Percentiles rank a stretch among this genome's conserved stretches.
phyloP scores from a whole-genome alignment of 768 basidiomycete genomes.

The Vararia minispora region DNA sequence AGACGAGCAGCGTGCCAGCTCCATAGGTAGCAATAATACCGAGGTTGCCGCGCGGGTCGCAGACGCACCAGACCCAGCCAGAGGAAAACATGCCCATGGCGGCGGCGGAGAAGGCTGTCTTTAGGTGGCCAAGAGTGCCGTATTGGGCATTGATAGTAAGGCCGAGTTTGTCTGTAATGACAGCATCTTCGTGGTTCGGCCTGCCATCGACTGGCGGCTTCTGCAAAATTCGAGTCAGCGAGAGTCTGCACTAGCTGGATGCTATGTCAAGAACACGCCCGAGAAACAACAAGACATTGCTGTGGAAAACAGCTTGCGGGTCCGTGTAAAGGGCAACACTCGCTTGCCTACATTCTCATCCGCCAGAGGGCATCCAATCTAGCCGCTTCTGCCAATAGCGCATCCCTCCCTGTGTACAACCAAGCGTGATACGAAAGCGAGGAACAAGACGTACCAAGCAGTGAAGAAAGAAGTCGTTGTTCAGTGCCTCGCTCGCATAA shows the following conservation, averaged over 20 bases:
- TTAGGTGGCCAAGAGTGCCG: slow-evolving; percentile 55
- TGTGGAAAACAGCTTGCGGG: too few relatives aligned
- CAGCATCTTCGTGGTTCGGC: slow-evolving; percentile 21
- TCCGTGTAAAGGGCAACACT: too few relatives aligned
- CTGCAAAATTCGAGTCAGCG: too few relatives aligned
- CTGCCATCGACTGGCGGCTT: slow-evolving; percentile 22
- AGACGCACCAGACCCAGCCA: slow-evolving; percentile 86
- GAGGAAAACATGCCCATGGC: slow-evolving; percentile 68
- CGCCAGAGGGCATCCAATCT: too few relatives aligned
- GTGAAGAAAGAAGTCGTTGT: slow-evolving; percentile 92
- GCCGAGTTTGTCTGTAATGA: slow-evolving; percentile 26
- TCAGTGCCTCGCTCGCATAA: slow-evolving; percentile 85
- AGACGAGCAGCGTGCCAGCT: slow-evolving; percentile 74
- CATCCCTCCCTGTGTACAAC: too few relatives aligned
- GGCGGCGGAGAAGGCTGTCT: slow-evolving; percentile 67
- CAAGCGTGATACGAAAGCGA: not conserved
- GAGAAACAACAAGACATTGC: too few relatives aligned
- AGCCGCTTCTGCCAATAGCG: too few relatives aligned
- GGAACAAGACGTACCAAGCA: slow-evolving; percentile 49
- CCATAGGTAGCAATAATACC: slow-evolving; percentile 83
- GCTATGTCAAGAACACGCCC: too few relatives aligned
- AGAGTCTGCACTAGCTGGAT: too few relatives aligned
- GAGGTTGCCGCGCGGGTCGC: slow-evolving; percentile 45
- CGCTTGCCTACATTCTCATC: too few relatives aligned
- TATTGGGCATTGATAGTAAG: slow-evolving; percentile 36